Conservation (phyloP, 1,139 yeast species). For the Magnusiomyces sp. region DNA sequence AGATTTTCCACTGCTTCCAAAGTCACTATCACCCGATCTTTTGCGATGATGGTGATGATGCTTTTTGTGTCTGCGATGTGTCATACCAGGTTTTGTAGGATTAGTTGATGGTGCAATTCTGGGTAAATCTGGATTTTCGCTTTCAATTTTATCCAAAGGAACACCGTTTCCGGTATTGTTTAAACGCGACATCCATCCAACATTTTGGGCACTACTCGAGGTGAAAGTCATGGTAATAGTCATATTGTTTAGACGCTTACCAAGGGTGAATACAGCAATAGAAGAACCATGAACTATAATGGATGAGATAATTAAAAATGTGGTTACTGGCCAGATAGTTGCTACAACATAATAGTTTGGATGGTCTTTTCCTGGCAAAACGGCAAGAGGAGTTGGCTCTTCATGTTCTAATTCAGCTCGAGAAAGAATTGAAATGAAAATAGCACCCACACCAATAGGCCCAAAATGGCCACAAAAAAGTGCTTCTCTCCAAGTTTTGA, state of each 20-base stretch:
- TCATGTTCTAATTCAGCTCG: constrained; percentile 66
- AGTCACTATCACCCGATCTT: constrained; percentile 26
- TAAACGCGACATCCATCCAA: constrained; percentile 79
- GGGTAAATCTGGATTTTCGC: constrained; percentile 36
- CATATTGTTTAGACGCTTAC: constrained; percentile 83
- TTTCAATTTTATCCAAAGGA: constrained; percentile 75
- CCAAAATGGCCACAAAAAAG: constrained; percentile 96
- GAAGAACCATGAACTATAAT: constrained; percentile 95
- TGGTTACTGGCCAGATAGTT: constrained; percentile 81
- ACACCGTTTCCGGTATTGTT: constrained; percentile 54
- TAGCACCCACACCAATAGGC: constrained; percentile 96
- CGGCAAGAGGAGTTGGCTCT: constrained; percentile 53
- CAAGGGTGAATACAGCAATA: constrained; percentile 85
- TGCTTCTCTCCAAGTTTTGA: constrained; percentile 92
- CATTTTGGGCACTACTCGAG: constrained; percentile 49
- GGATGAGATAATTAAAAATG: constrained; percentile 77
- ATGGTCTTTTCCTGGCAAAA: constrained; percentile 45
- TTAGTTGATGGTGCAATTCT: constrained; percentile 4
- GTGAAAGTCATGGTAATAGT: constrained; percentile 90
- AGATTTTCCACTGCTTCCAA: constrained; percentile 15
- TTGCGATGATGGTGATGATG: constrained; percentile 5
- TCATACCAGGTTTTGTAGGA: constrained; percentile 70
- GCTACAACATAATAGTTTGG: constrained; percentile 66
- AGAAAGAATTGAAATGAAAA: constrained; percentile 82
- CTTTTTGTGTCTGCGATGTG: constrained; percentile 38